Evolutionary conservation across 2,329 filamentous ascomycete species (phyloP), one percentile per base, ranked within the genome.

Genomic region (Talaromyces verruculosus): DNA sequence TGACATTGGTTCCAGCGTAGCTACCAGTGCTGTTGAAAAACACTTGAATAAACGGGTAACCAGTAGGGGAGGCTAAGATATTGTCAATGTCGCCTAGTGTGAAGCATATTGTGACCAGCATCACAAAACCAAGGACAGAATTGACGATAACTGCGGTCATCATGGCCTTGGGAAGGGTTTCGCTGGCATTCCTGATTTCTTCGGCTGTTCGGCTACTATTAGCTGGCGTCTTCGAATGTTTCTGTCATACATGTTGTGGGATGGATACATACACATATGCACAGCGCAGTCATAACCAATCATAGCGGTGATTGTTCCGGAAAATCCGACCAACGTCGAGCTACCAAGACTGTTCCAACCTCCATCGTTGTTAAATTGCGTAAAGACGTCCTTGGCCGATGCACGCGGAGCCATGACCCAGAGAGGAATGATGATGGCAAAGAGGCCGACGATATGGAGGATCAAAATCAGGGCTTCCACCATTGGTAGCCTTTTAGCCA

Each of bases 31-130:
- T 81, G 43, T 85, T 80, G 68, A 79, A 79, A 67, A 87, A 87
- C 22, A 88, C 81, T 60, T 86, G 80, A 70, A 89, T 87, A 68
- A 87, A 87, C 0, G 87, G 86, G 61, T 84, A 86, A 0, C 80
- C 81, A 0, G 84, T 85, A 0, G 78, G 77, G 0, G 79, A 80
- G 0, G 74, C 72, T 2, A 85, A 72, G 0, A 83, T 78, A 0
- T 71, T 72, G 8, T 82, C 77, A 13, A 84, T 74, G 63, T 87
- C 79, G 1, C 80, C 80, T n/a, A 87, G 75, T 33, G 82, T 85
- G 68, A 87, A 88, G 13, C 85, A 79, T 41, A 85, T 76, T 0
- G 84, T 83, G 17, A 87, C 77, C 13, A 87, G 70, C 79, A 87
- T 85, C 19, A 81, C 78, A 55, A 87, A 84, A 0, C 85, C 86